Evolutionary conservation across 75 land plant species (phyloP), one percentile per base, ranked within the genome.

Genomic region (Pinus tabuliformis): DNA sequence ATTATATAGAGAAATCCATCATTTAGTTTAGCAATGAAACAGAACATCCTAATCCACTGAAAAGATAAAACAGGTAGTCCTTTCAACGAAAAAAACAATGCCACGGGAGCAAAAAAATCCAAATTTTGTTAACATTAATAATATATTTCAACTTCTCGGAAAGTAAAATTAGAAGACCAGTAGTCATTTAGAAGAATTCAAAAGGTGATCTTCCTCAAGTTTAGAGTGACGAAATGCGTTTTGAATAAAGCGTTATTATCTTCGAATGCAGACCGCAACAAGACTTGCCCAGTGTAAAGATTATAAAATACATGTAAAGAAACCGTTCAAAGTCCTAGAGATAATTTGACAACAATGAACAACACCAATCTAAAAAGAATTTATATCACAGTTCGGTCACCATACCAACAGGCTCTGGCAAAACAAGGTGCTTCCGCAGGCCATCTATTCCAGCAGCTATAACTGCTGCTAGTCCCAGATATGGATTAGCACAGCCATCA

Each of bases 401-500:
- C 81, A 70, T 78, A 97, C 99, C 97, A 62, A 87, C 78, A 59
- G 97, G 97, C 72, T 87, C 85, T 54, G 99, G 93, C 17, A 97
- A 86, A 28, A 13, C 73, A 57, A 89, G 83, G 58, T 89, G 82
- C 52, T 77, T 92, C 62, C 91, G 80, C 26, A 97, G 83, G 24
- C 99, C 99, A 89, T 97, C 99, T 45, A 97, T 84, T 33, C 99
- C 99, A 39, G 95, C 91, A 73, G 95, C 91, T 73, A 94, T 71
- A 66, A 97, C 84, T 57, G 99, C 86, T 81, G 98, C 98, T 70
- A 97, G 79, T 11, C 95, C 98, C 62, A 97, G 64, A 82, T 97
- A 86, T 21, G 99, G 99, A 78, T 97, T 94, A 18, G 99, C 98
- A 82, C 92, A 90, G 0, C 93, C 99, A 88, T 97, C 99, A 81